Base-by-base conservation (phyloP, 176 grass and related monocot genomes). In the Carex littledalei region DNA sequence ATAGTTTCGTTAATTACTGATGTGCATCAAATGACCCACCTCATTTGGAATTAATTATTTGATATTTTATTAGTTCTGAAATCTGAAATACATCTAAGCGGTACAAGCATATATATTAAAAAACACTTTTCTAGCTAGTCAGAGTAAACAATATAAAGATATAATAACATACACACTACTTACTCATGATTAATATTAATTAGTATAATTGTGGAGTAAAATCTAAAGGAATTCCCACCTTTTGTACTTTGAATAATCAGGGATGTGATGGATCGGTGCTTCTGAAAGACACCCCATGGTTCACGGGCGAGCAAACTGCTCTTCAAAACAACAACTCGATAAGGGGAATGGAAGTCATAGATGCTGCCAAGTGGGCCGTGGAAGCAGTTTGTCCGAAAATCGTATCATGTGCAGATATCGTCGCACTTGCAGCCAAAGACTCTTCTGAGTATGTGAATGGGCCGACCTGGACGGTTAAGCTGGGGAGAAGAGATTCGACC, bases 401-500 rank as follows among this genome's bases (percentile, higher is more conserved):
- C 20, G 32, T 81, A 15, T 81, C 78, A 20, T 81, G 78, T 10
- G 56, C 78, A 39, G 78, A 81, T 81, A 81, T 81, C 17, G 3
- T 63, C 1, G 15, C 57, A 63, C 31, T 81, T 8, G 78, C 78
- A 81, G 78, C 78, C 43, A 81, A n/a, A 81, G 78, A 81, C 34
- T 81, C 78, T n/a, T 81, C 78, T 0, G 78, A 63, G 18, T 81
- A 81, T 20, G 78, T 81, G 5, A 41, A 88, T 0, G 93, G 93
- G 2, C 86, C 90, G 12, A 54, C 78, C 3, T 94, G 90, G 90
- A 56, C 0, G 2, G 90, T 92, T 1, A 12, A 54, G 0, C 82
- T 94, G 0, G 88, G 93, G 9, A 88, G 90, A 0, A 5, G 11
- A 2, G 92, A 94, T 55, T 81, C 90, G 0, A 78, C 75, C 49